phyloP scores from a whole-genome alignment of 176 grass and related monocot species.

The Zea luxurians region DNA sequence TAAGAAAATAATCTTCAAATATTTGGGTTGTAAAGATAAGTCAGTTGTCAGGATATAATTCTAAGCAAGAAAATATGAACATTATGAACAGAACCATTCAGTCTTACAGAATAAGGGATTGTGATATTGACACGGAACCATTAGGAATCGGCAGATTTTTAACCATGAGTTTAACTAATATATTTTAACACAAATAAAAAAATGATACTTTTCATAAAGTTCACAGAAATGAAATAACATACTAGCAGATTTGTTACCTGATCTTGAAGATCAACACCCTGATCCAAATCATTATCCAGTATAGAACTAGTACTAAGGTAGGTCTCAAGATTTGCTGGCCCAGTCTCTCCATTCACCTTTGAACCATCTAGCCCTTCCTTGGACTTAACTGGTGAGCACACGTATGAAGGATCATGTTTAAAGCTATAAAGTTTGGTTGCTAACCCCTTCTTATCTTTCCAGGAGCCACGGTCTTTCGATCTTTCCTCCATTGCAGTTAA shows the following conservation, averaged over 20 bases:
- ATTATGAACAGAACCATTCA: conserved; percentile 20
- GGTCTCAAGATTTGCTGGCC: conserved; percentile 43
- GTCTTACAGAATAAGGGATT: not conserved
- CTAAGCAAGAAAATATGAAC: conserved; percentile 6
- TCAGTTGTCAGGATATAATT: not conserved
- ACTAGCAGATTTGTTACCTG: conserved; percentile 47
- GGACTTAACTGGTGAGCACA: conserved; percentile 61
- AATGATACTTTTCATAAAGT: not conserved
- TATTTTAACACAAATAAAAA: conserved; percentile 17
- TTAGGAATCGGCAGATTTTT: conserved; percentile 3
- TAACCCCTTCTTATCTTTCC: conserved; percentile 79
- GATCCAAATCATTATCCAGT: conserved; percentile 55
- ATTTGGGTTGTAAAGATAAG: conserved; percentile 1
- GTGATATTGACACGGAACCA: conserved; percentile 7
- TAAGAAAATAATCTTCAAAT: not conserved
- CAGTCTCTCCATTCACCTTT: conserved; percentile 49
- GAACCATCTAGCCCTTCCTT: conserved; percentile 49
- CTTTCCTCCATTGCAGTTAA: conserved; percentile 82
- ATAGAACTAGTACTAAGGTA: conserved; percentile 40
- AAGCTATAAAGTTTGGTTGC: conserved; percentile 96
- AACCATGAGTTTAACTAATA: conserved; percentile 20
- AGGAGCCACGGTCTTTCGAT: conserved; percentile 65
- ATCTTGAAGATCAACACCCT: conserved; percentile 73
- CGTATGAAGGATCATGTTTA: conserved; percentile 64
- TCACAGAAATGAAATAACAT: conserved; percentile 7